A percentile compares a stretch with the other conserved stretches of the same genome.
phyloP scores from a whole-genome alignment of 208 protist genomes.

The Trypanosoma platydactyli region DNA sequence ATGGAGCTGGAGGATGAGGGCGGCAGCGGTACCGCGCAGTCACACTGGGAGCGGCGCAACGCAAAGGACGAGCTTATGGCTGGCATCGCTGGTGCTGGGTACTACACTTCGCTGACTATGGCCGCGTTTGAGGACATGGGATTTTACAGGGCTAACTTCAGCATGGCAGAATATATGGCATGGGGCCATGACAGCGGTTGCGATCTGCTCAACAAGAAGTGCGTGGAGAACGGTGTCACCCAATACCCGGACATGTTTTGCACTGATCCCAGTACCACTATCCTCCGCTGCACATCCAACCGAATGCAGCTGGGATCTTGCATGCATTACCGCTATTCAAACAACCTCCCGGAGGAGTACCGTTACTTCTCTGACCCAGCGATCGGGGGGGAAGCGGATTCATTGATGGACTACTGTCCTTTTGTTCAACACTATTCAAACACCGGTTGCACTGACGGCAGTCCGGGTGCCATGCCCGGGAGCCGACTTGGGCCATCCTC shows the following conservation, averaged over 20 bases:
- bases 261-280: background rate
- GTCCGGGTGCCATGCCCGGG: background rate
- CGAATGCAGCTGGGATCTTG: constrained; percentile 31
- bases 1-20: constrained; percentile 35
- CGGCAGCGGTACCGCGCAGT: constrained; percentile 1
- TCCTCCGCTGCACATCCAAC: constrained; percentile 32
- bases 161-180: constrained; percentile 53
- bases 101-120: constrained; percentile 72
- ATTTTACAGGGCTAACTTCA: constrained; percentile 67
- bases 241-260: constrained; percentile 56
- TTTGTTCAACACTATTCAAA: background rate
- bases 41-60: constrained; percentile 40
- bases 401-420: constrained; percentile 12
- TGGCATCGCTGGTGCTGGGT: constrained; percentile 11
- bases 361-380: constrained; percentile 16
- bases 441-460: background rate
- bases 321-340: background rate
- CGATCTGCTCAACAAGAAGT: constrained; percentile 43
- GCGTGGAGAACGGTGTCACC: constrained; percentile 31
- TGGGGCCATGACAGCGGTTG: constrained; percentile 73
- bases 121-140: constrained; percentile 71
- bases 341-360: background rate
- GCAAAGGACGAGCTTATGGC: constrained; percentile 35
- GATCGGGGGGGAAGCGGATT: background rate
- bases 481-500: constrained; percentile 4